These are phyloP conservation scores for Sparassis latifolia DNA, from an alignment of 1,284 basidiomycete species.

Conservation along the genomic window DNA sequence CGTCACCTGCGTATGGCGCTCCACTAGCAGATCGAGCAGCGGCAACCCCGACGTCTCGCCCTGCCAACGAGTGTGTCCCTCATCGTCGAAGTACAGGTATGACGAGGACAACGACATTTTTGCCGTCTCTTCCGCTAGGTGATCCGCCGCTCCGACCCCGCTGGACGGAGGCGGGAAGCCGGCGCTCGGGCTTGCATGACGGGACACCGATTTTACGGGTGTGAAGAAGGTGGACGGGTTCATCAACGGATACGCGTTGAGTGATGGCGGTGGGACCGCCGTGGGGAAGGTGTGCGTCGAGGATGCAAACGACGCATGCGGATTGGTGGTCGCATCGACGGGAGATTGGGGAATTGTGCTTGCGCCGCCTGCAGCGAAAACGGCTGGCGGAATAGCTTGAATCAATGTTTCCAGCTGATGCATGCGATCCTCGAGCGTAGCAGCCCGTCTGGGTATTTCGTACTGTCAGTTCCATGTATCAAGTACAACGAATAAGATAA, in stretches of 20 bases:
- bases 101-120: constrained; percentile 62
- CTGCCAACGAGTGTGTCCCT: constrained; percentile 80
- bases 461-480: constrained; percentile 1
- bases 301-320: constrained; percentile 49
- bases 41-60: constrained; percentile 88
- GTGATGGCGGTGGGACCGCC: constrained; percentile 69
- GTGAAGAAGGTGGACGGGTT: constrained; percentile 76
- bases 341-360: constrained; percentile 19
- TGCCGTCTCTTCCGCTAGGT: constrained; percentile 46
- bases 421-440: constrained; percentile 79
- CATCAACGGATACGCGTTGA: constrained; percentile 67
- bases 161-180: constrained; percentile 28
- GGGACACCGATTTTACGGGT: constrained; percentile 32
- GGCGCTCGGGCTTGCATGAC: constrained; percentile 39
- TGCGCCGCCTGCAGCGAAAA: constrained; percentile 56
- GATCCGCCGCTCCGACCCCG: constrained; percentile 5
- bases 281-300: constrained; percentile 44
- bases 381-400: constrained; percentile 72
- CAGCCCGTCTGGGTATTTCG: constrained; percentile 47
- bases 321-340: constrained; percentile 33
- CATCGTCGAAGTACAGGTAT: constrained; percentile 78
- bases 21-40: constrained; percentile 74
- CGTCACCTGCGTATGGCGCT: constrained; percentile 33
- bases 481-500: not conserved
- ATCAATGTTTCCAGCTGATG: constrained; percentile 77